Base-by-base conservation (phyloP, 225 moss, liverwort and hornwort genomes). In the Straminergon stramineum region DNA sequence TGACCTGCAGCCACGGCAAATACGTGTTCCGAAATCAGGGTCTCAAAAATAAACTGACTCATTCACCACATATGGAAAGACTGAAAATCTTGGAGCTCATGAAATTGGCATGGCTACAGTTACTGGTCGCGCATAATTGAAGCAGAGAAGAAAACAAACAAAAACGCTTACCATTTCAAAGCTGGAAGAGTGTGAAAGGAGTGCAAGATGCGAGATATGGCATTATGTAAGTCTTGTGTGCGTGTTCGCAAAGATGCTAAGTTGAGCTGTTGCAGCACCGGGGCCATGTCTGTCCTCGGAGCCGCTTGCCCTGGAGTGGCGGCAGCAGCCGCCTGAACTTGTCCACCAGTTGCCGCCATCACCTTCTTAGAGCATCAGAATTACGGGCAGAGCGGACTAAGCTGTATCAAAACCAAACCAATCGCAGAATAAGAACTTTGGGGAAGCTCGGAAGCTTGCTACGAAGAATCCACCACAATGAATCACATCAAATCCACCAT, bases 251-350 rank as follows among this genome's bases (percentile, higher is more conserved):
- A 86, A 56, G 97, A 96, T 60, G 95, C 93, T 92, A 99, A 89
- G 87, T 97, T 97, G 76, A 99, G 97, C 92, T 97, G 97, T 89
- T 99, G 99, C 94, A 99, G 90, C 75, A 97, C 97, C 27, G 97
- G 97, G 45, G 95, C 94, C 86, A 94, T 91, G 86, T 97, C 97
- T 79, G 93, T 87, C 91, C 94, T 90, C 60, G 91, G 75, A 85
- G 92, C 88, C 83, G 91, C 84, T 89, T 85, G 95, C 92, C 86
- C 94, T 37, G 93, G 89, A 71, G 86, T 85, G 84, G 84, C 91
- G 56, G 92, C 94, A 86, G 70, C 92, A 85, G 92, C 95, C 85
- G 71, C 91, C 90, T 91, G 96, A 45, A 91, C 93, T 93, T 90
- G 90, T 39, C 88, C 94, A 87, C 88, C 90, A 41, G 84, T 39